Evolutionary conservation across 345 rosid genomes (phyloP), one percentile per base, ranked within the genome.

Genomic region (Gossypium rotundifolium): DNA sequence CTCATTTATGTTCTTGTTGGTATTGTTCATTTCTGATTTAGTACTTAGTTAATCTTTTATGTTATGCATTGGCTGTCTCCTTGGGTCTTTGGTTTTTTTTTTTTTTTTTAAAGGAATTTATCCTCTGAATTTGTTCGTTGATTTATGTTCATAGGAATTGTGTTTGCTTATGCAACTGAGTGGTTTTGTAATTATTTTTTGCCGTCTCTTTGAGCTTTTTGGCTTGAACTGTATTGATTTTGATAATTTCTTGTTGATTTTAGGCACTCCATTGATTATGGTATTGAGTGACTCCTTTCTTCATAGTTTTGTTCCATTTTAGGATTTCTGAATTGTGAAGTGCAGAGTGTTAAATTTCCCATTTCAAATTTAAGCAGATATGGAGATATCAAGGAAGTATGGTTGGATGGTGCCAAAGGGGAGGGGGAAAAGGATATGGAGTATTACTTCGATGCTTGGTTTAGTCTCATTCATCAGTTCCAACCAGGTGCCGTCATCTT

Each of bases 351-450:
- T 60, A 13, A 33, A 71, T 71, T 64, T 27, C 25, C 2, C n/a
- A 25, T 57, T 70, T 33, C 3, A 45, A 70, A 62, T 67, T 40
- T 33, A 49, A 52, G 76, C 84, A 94, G 97, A 66, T 92, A 92
- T 79, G 97, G 95, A 73, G 97, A 87, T 87, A 88, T 91, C 33
- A 86, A 80, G 76, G 92, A 94, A 71, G 91, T 94, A 27, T 92
- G 64, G 62, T 84, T 92, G 75, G 97, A 94, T 83, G 97, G 98
- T 46, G 97, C 97, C 0, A 87, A 88, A 74, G 97, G 95, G 52
- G 89, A 87, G 70, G 93, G 88, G 44, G 93, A 88, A 71, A 89
- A 83, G 79, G 86, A 92, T 77, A 90, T 90, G 93, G 86, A 89
- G 17, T 94, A 92, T 73, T 87, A 76, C 77, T 91, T 92, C 68